Conservation (phyloP, 805 yeast genomes). For the Wickerhamiella bombiphila region DNA sequence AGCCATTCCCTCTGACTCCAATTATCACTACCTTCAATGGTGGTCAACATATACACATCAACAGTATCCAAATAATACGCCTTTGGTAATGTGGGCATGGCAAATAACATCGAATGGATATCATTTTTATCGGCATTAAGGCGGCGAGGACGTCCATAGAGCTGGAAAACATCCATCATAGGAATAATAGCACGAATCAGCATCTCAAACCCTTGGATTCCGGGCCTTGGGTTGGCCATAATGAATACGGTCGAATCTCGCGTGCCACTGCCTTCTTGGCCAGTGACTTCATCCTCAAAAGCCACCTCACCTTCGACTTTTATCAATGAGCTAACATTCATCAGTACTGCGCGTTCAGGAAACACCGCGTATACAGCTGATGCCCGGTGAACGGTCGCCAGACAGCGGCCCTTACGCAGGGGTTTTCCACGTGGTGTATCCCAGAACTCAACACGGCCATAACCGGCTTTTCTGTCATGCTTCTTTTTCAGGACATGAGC, state of each 20-base stretch:
- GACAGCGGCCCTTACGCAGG: constrained; percentile 38
- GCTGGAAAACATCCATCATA: constrained; percentile 54
- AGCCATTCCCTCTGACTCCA: constrained; percentile 57
- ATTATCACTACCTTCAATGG: constrained; percentile 23
- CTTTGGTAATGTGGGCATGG: constrained; percentile 67
- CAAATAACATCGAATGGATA: constrained; percentile 53
- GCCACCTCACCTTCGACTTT: constrained; percentile 70
- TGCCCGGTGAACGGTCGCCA: constrained; percentile 67
- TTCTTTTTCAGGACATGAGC: constrained; percentile 30
- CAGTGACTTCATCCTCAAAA: constrained; percentile 21
- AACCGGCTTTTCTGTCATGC: constrained; percentile 27
- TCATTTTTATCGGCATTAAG: constrained; percentile 62
- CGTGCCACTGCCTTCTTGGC: constrained; percentile 22
- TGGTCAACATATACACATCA: constrained; percentile 35
- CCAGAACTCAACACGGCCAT: constrained; percentile 63
- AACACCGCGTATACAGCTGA: constrained; percentile 75
- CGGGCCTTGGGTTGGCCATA: constrained; percentile 75
- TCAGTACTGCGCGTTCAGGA: constrained; percentile 68
- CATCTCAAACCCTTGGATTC: constrained; percentile 75
- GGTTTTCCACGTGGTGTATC: constrained; percentile 53
- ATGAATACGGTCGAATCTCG: constrained; percentile 50
- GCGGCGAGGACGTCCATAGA: constrained; percentile 71
- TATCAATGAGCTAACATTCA: constrained; percentile 77
- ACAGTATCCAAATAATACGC: constrained; percentile 56
- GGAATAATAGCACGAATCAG: constrained; percentile 67